A percentile compares a stretch with the other conserved stretches of the same genome.
phyloP scores from a whole-genome alignment of 176 grass and related monocot species.

The Phoenix dactylifera region DNA sequence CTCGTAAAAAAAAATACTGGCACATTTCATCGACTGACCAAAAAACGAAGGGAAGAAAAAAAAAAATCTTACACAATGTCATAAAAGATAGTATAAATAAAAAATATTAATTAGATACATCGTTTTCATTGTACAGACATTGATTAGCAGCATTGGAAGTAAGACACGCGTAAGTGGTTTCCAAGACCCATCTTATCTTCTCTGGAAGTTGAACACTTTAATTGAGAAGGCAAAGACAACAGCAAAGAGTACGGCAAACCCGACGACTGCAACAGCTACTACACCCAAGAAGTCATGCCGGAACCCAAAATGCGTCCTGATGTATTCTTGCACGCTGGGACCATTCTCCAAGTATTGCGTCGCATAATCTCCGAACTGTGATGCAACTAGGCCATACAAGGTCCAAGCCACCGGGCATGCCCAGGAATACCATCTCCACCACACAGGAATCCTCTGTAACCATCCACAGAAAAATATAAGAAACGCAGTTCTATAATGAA shows the following conservation, averaged over 20 bases:
- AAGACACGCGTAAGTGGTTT: too few relatives aligned
- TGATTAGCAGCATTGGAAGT: too few relatives aligned
- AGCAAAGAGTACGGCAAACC: conserved; percentile 5
- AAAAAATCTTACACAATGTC: too few relatives aligned
- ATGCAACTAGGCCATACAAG: conserved; percentile 3
- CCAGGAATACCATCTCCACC: conserved; percentile 22
- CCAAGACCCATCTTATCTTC: background rate
- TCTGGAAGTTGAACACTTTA: conserved; percentile 12
- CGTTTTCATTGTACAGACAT: too few relatives aligned
- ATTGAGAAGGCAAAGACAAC: conserved; percentile 12
- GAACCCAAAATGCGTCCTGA: conserved; percentile 10
- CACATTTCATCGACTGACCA: too few relatives aligned
- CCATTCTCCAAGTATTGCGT: background rate
- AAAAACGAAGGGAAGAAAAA: too few relatives aligned
- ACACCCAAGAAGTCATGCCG: conserved; percentile 1
- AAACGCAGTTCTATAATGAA: too few relatives aligned
- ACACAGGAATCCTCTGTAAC: background rate
- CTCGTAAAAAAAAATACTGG: too few relatives aligned
- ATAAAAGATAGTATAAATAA: too few relatives aligned
- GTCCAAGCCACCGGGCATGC: conserved; percentile 7
- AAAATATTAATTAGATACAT: too few relatives aligned
- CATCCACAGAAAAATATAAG: too few relatives aligned
- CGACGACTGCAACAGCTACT: background rate
- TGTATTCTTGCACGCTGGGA: background rate
- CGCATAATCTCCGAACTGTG: conserved; percentile 1